A percentile compares a stretch with the other conserved stretches of the same genome.
Conservation (phyloP, 2,329 filamentous ascomycete species). For the Akanthomyces dipterigenus region DNA sequence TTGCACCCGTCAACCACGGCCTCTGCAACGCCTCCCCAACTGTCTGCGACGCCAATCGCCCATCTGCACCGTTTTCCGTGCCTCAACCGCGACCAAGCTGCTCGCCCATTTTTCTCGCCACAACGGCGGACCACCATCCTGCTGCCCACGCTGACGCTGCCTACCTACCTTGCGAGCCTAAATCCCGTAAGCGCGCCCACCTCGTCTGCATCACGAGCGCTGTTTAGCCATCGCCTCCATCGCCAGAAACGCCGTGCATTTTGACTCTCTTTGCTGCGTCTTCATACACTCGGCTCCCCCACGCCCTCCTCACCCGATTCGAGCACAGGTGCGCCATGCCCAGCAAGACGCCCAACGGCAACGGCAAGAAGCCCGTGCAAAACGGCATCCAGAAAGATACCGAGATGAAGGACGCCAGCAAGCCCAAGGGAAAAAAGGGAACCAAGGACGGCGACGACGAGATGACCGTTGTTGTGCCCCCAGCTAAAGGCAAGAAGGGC, state of each 20-base stretch:
- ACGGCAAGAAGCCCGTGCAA: slow-evolving; percentile 62
- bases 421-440: slow-evolving; percentile 58
- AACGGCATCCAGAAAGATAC: slow-evolving; percentile 61
- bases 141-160: slow-evolving; percentile 7
- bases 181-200: slow-evolving; percentile 10
- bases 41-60: slow-evolving; percentile 9
- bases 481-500: slow-evolving; percentile 58
- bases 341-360: slow-evolving; percentile 65
- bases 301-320: neutral
- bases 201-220: slow-evolving; percentile 9
- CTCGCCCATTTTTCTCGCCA: slow-evolving; percentile 1
- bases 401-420: slow-evolving; percentile 64
- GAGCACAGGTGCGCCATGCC: slow-evolving; percentile 45
- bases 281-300: neutral
- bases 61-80: neutral
- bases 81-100: neutral
- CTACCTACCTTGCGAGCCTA: slow-evolving; percentile 6
- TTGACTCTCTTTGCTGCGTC: neutral
- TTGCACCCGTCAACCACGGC: neutral
- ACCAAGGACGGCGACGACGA: slow-evolving; percentile 65
- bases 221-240: slow-evolving; percentile 13
- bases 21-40: slow-evolving; percentile 14
- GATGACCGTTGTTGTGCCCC: slow-evolving; percentile 76
- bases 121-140: neutral
- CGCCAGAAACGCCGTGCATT: neutral